Evolutionary conservation across 371 early-diverging fungal species (phyloP).

Genomic region (Lichtheimia corymbifera): DNA sequence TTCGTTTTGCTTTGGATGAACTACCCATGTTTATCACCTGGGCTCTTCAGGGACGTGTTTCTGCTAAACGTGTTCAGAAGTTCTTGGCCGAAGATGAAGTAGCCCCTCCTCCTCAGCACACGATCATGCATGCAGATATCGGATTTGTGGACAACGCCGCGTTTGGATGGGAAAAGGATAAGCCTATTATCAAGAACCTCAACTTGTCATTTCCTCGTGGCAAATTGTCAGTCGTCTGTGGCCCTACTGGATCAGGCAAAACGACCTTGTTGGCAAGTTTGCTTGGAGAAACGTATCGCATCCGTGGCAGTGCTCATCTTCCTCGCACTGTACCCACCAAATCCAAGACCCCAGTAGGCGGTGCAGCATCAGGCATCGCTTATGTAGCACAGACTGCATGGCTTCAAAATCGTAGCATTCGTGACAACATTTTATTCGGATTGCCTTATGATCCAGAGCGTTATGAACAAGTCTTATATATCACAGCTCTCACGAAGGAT

Average conservation of each 20-base stretch:
- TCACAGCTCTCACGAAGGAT: slow-evolving; percentile 80
- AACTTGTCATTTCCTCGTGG: slow-evolving; percentile 62
- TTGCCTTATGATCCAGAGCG: slow-evolving; percentile 64
- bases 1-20: slow-evolving; percentile 68
- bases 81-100: slow-evolving; percentile 76
- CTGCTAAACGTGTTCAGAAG: slow-evolving; percentile 66
- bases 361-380: slow-evolving; percentile 61
- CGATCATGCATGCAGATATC: slow-evolving; percentile 19
- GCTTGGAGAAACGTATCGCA: slow-evolving; percentile 56
- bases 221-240: slow-evolving; percentile 76
- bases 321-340: slow-evolving; percentile 37
- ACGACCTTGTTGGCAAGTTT: slow-evolving; percentile 71
- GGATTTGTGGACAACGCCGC: slow-evolving; percentile 55
- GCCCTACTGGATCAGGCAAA: slow-evolving; percentile 83
- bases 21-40: slow-evolving; percentile 67
- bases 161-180: slow-evolving; percentile 53
- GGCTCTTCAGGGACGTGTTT: slow-evolving; percentile 70
- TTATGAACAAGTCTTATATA: slow-evolving; percentile 62
- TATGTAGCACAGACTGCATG: slow-evolving; percentile 86
- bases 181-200: slow-evolving; percentile 56
- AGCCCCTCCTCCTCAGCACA: slow-evolving; percentile 3
- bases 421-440: slow-evolving; percentile 85
- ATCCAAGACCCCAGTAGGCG: slow-evolving; percentile 22
- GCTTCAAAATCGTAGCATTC: slow-evolving; percentile 79
- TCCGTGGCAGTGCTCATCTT: slow-evolving; percentile 44